Evolutionary conservation across 441 rosid species (phyloP), one percentile per base, ranked within the genome.

Genomic region (Syzygium malaccense): DNA sequence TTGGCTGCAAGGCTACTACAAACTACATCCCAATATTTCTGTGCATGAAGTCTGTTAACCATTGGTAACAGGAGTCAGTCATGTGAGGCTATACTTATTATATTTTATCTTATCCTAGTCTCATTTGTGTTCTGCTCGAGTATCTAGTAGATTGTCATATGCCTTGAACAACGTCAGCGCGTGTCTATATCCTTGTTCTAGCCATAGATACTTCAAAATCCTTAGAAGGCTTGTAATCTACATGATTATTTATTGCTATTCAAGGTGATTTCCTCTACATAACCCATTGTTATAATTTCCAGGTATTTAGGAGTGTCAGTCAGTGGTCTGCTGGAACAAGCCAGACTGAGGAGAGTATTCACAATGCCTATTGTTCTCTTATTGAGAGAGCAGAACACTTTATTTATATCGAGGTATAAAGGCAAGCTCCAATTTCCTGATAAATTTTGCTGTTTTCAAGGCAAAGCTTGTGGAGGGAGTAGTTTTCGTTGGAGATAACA

Each of bases 271-370:
- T 37, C 17, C 83, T 75, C 28, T 45, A 23, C 84, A 86, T 58
- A 32, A 83, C 75, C 66, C 85, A 55, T 88, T 28, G 75, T 68
- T 64, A 23, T 84, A 12, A 25, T 90, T 93, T 92, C 85, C 97
- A 97, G 99, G 94, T 98, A 89, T 92, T 97, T 91, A 93, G 99
- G 92, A 98, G 99, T 92, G 99, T 96, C 91, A 98, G 99, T 91
- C 99, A 96, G 91, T 97, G 99, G 99, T 98, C 99, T 89, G 98
- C 99, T 85, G 99, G 99, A 93, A 97, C 99, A 87, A 95, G 99
- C 89, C 64, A 51, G 68, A 60, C 18, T 41, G 68, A 87, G 56
- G 88, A 25, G 60, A 64, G 88, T 60, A 86, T 90, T 75, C 85
- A 88, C 57, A 88, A 56, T 79, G 87, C 78, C 28, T 51, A 66